Percentiles rank a stretch among this genome's conserved stretches.
Evolutionary conservation across 495 filamentous ascomycete genomes (phyloP).

Genomic region (Hypoxylon subgilvum): DNA sequence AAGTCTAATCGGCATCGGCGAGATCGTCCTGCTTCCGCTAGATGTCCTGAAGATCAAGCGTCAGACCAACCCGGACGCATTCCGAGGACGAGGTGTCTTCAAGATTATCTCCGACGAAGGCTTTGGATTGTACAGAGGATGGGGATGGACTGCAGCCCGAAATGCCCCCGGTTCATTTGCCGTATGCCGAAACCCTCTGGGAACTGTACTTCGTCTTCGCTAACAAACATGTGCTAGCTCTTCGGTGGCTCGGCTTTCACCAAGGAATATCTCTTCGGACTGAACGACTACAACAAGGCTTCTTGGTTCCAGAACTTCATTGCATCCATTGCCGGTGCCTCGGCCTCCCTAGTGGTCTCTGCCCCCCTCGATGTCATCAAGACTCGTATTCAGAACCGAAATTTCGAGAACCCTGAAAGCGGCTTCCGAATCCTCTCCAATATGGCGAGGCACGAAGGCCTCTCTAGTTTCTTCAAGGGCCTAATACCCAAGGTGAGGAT

Average conservation of each 20-base stretch:
- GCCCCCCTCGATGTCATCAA: constrained; percentile 98
- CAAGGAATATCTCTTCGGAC: constrained; percentile 89
- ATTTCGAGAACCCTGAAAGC: constrained; percentile 96
- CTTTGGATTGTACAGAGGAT: constrained; percentile 93
- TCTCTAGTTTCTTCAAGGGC: constrained; percentile 93
- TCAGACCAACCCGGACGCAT: constrained; percentile 98
- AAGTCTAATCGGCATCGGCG: constrained; percentile 93
- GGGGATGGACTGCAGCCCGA: constrained; percentile 95
- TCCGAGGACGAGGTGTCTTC: constrained; percentile 89
- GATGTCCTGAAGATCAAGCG: constrained; percentile 99
- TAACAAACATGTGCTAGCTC: constrained; percentile 61
- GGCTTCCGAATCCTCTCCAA: constrained; percentile 89
- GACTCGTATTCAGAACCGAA: constrained; percentile 97
- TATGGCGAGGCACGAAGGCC: constrained; percentile 89
- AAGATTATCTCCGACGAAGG: constrained; percentile 92
- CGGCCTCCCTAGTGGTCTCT: constrained; percentile 88
- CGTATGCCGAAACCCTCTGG: constrained; percentile 63
- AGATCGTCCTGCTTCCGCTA: constrained; percentile 92
- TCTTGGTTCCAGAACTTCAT: constrained; percentile 96
- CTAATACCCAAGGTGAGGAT: constrained; percentile 79
- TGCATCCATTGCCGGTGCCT: constrained; percentile 91
- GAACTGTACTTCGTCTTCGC: background rate
- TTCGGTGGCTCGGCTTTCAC: constrained; percentile 98
- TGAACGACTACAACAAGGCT: constrained; percentile 94
- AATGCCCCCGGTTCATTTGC: constrained; percentile 98